A percentile compares a stretch with the other conserved stretches of the same genome.
phyloP scores from a whole-genome alignment of 176 grass and related monocot species.

The Poa annua region DNA sequence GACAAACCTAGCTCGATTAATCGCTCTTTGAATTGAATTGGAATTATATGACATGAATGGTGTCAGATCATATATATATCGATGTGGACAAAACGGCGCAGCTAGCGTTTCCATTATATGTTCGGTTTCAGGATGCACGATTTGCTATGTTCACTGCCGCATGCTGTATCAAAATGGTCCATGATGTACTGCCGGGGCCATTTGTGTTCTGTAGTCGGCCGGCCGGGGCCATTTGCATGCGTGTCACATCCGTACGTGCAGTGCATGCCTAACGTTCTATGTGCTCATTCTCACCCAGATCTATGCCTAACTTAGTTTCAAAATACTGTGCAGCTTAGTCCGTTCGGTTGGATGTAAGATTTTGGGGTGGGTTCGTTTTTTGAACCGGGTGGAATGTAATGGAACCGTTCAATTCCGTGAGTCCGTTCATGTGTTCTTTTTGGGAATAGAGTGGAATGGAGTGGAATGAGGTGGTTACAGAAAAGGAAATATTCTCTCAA shows the following conservation, averaged over 20 bases:
- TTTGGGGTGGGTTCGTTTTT: no score
- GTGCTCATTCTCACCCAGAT: neutral
- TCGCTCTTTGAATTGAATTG: neutral
- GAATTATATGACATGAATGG: neutral
- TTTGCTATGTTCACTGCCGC: neutral
- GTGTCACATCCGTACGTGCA: neutral
- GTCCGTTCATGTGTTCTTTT: no score
- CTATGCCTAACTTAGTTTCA: no score
- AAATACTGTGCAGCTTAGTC: no score
- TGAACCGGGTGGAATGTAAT: no score
- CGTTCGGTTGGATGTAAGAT: no score
- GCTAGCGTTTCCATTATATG: neutral
- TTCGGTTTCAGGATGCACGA: neutral
- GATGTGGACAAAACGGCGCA: neutral
- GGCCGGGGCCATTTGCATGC: neutral
- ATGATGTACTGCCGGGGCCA: neutral
- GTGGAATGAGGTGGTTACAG: no score
- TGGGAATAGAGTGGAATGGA: no score
- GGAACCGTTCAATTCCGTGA: no score
- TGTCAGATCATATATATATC: neutral
- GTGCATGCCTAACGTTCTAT: constrained; percentile 3
- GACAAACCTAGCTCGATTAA: neutral
- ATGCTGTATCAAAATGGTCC: neutral
- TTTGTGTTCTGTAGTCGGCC: neutral
- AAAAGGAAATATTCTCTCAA: no score